A percentile compares a stretch with the other conserved stretches of the same genome.
Conservation (phyloP, 371 early-diverging fungal genomes). For the Mucor irregularis region DNA sequence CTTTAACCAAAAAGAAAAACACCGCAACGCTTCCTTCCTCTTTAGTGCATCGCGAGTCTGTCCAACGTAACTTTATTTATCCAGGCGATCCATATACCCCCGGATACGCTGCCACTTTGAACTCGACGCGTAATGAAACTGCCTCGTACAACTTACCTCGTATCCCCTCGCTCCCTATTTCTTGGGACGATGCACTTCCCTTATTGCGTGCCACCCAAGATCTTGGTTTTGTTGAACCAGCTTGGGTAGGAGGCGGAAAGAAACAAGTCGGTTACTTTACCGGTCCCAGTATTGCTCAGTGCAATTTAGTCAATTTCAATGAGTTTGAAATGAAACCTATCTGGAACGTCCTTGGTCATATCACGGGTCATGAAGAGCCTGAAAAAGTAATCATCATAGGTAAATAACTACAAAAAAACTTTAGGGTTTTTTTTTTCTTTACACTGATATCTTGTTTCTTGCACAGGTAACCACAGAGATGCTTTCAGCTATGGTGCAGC, state of each 20-base stretch:
- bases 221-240: conserved; percentile 35
- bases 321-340: conserved; percentile 59
- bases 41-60: conserved; percentile 63
- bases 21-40: conserved; percentile 17
- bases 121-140: conserved; percentile 49
- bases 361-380: conserved; percentile 57
- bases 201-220: conserved; percentile 54
- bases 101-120: conserved; percentile 54
- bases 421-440: background rate
- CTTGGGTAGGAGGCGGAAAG: conserved; percentile 49
- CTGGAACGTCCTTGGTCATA: conserved; percentile 65
- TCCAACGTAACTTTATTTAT: conserved; percentile 44
- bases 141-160: conserved; percentile 39
- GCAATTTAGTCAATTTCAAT: conserved; percentile 56
- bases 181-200: conserved; percentile 64
- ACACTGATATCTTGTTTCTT: too few relatives aligned
- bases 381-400: conserved; percentile 60
- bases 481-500: conserved; percentile 41
- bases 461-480: too few relatives aligned
- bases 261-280: conserved; percentile 47
- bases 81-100: conserved; percentile 73
- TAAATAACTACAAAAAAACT: background rate
- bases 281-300: conserved; percentile 55
- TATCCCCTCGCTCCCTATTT: conserved; percentile 71
- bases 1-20: conserved; percentile 35